A percentile compares a stretch with the other conserved stretches of the same genome.
Conservation (phyloP, 345 rosid genomes). For the Diplotaxis tenuifolia region DNA sequence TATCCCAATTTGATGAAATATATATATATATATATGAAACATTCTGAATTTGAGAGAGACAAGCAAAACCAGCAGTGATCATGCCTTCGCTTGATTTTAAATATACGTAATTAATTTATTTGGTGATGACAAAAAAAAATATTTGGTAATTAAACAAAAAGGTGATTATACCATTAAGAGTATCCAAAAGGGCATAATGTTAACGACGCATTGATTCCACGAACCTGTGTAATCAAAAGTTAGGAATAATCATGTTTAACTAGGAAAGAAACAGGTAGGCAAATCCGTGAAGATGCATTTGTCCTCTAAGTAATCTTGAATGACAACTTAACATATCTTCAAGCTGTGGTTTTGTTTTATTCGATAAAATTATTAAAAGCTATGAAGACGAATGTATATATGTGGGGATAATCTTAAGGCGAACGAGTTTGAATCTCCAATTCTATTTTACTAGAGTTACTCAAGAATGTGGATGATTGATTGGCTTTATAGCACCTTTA, state of each 20-base stretch:
- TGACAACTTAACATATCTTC: not conserved
- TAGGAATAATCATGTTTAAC: not conserved
- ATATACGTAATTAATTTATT: no score
- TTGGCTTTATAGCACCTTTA: no score
- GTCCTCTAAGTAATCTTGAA: not conserved
- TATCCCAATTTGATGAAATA: not conserved
- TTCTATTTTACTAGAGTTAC: not conserved
- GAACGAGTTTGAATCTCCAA: slow-evolving; percentile 35
- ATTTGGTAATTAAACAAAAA: no score
- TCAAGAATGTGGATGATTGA: no score
- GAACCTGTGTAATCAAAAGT: not conserved
- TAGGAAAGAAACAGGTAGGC: not conserved
- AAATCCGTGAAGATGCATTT: not conserved
- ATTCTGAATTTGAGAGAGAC: not conserved
- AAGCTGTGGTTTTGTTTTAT: no score
- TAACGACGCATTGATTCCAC: not conserved
- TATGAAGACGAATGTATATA: no score
- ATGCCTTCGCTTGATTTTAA: not conserved
- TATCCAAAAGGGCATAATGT: not conserved
- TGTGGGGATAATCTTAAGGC: not conserved
- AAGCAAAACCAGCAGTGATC: not conserved
- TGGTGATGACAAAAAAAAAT: no score
- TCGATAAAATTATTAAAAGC: no score
- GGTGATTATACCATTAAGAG: not conserved
- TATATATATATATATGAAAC: not conserved